These are phyloP conservation scores for Pestalotiopsis sp. DNA, from an alignment of 2,329 filamentous ascomycete species.

Conservation along the genomic window DNA sequence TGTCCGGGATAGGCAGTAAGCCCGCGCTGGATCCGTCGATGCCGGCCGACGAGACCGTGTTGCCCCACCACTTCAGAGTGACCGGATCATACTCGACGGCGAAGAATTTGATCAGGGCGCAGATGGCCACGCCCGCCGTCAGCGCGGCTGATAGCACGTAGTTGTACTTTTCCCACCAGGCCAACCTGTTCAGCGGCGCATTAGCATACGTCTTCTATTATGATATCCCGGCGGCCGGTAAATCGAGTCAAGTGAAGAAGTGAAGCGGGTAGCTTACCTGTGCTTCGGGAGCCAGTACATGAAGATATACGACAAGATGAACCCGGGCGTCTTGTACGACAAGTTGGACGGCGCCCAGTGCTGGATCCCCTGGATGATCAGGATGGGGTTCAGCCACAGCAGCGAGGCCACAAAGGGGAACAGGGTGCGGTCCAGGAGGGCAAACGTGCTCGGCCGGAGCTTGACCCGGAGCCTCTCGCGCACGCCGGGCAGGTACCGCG, in stretches of 20 bases:
- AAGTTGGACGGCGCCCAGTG: slow-evolving; percentile 46
- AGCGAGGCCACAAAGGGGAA: slow-evolving; percentile 41
- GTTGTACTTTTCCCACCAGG: slow-evolving; percentile 51
- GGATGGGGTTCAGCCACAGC: slow-evolving; percentile 42
- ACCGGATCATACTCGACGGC: slow-evolving; percentile 41
- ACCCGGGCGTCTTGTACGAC: slow-evolving; percentile 44
- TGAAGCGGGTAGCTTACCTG: slow-evolving; percentile 17
- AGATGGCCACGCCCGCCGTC: slow-evolving; percentile 43
- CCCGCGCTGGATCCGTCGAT: slow-evolving; percentile 12
- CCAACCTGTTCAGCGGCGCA: slow-evolving; percentile 15
- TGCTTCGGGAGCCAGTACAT: slow-evolving; percentile 44
- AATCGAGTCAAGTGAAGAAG: neutral
- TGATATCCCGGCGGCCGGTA: neutral
- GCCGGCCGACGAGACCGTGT: slow-evolving; percentile 21
- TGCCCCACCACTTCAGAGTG: slow-evolving; percentile 47
- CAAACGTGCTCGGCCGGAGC: slow-evolving; percentile 34
- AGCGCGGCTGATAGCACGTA: slow-evolving; percentile 46
- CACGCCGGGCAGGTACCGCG: slow-evolving; percentile 36
- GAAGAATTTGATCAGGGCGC: slow-evolving; percentile 46
- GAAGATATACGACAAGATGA: slow-evolving; percentile 43
- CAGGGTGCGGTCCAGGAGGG: slow-evolving; percentile 36
- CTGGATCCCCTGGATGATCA: slow-evolving; percentile 44
- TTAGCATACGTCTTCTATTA: neutral
- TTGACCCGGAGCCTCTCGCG: slow-evolving; percentile 32
- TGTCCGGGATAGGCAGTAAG: slow-evolving; percentile 10